Evolutionary conservation across 192 early-diverging fungal genomes (phyloP), one percentile per base, ranked within the genome.

Genomic region (Coemansia sp.): DNA sequence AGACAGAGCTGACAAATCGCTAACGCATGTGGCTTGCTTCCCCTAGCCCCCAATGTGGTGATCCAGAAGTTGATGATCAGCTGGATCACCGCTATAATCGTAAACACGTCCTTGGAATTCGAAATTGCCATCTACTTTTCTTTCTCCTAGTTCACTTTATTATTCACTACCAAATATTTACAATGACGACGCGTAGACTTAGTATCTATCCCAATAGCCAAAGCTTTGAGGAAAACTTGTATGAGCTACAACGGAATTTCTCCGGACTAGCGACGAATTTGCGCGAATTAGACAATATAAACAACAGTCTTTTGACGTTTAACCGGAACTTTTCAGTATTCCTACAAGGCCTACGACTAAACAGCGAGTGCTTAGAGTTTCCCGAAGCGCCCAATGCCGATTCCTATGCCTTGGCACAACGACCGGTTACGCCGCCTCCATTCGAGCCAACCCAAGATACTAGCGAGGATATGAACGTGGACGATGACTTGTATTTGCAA

Each of bases 201-300:
- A 82, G 76, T 64, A 82, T 82, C 32, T 82, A 82, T 44, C 76
- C 75, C 14, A 82, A 77, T 62, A 71, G 63, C 65, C 75, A 82
- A 48, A 82, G 68, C 57, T 78, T 77, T 44, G 76, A 82, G 12
- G 80, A 77, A 63, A 72, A 68, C 19, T 34, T 82, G 64, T 77
- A 69, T 63, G 75, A 82, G 58, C 55, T 82, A 32, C 80, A 77
- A 66, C 72, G 80, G 37, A 77, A 77, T 53, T 68, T 77, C 62
- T 70, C 74, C 3, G 39, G 57, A 27, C 62, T 81, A 23, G 27
- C 74, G 29, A 70, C 70, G 44, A 81, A 81, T 58, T 64, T 81
- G 53, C 66, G 61, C 23, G 70, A 81, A 53, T 68, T 81, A 29
- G 70, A 76, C 63, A 70, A 55, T 62, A 81, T 82, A 48, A 82